A percentile compares a stretch with the other conserved stretches of the same genome.
These are phyloP conservation scores for Colletotrichum tropicicola DNA, from an alignment of 2,329 filamentous ascomycete genomes.

Conservation along the genomic window DNA sequence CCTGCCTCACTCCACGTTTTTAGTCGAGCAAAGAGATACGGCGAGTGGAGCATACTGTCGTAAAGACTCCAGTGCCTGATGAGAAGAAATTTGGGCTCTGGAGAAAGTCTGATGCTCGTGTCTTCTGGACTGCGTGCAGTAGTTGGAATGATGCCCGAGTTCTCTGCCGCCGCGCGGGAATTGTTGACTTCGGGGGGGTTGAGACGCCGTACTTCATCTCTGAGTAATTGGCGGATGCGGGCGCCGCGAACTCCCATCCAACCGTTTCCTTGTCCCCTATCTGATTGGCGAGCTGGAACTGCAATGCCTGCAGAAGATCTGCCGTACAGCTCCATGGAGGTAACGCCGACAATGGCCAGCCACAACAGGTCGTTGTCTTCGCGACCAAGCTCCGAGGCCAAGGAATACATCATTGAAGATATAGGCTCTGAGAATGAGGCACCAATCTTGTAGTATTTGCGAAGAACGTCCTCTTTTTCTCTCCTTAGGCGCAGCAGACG, in stretches of 20 bases:
- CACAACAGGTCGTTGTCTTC: slow-evolving; percentile 97
- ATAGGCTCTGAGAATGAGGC: slow-evolving; percentile 95
- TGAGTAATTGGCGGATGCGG: slow-evolving; percentile 83
- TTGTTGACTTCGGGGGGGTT: slow-evolving; percentile 80
- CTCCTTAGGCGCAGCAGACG: slow-evolving; percentile 78
- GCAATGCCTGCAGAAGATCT: slow-evolving; percentile 84
- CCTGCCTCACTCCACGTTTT: slow-evolving; percentile 95
- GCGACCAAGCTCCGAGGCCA: slow-evolving; percentile 92
- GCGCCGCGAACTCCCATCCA: slow-evolving; percentile 87
- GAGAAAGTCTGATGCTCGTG: slow-evolving; percentile 89
- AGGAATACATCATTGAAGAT: slow-evolving; percentile 91
- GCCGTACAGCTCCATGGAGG: slow-evolving; percentile 92
- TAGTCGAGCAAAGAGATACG: slow-evolving; percentile 89
- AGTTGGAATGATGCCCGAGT: slow-evolving; percentile 85
- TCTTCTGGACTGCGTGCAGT: slow-evolving; percentile 90
- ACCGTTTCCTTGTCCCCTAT: slow-evolving; percentile 67
- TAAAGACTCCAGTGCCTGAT: slow-evolving; percentile 97
- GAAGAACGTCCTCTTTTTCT: slow-evolving; percentile 80
- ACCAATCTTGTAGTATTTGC: slow-evolving; percentile 86
- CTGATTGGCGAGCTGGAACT: slow-evolving; percentile 63
- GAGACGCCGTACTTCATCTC: slow-evolving; percentile 92
- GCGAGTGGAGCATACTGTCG: slow-evolving; percentile 97
- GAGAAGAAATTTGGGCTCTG: slow-evolving; percentile 91
- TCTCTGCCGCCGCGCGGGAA: slow-evolving; percentile 70
- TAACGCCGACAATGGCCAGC: slow-evolving; percentile 93